Evolutionary conservation across 176 grass and related monocot genomes (phyloP).

Genomic region (Lolium multiflorum): DNA sequence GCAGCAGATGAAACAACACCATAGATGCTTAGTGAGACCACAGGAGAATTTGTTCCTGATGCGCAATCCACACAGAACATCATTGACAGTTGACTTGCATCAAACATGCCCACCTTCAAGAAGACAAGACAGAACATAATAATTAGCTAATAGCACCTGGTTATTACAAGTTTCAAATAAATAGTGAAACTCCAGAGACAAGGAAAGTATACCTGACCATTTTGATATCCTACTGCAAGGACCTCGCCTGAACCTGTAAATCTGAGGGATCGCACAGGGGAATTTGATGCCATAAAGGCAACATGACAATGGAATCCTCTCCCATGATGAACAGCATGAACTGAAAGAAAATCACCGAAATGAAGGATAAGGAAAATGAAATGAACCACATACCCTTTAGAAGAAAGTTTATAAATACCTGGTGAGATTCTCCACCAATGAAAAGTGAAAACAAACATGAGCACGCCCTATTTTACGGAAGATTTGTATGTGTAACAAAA

Average conservation of each 20-base stretch:
- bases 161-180: slow-evolving; percentile 35
- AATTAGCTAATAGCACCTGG: slow-evolving; percentile 19
- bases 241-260: slow-evolving; percentile 62
- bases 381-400: neutral
- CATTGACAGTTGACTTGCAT: slow-evolving; percentile 65
- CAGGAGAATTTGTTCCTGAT: slow-evolving; percentile 74
- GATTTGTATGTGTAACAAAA: neutral
- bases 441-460: slow-evolving; percentile 24
- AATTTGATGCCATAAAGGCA: slow-evolving; percentile 69
- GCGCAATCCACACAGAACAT: slow-evolving; percentile 69
- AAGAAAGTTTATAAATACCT: slow-evolving; percentile 31
- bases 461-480: slow-evolving; percentile 5
- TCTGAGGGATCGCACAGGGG: slow-evolving; percentile 54
- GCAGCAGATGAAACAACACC: slow-evolving; percentile 24
- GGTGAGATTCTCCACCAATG: neutral
- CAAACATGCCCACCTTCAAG: slow-evolving; percentile 80
- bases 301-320: slow-evolving; percentile 78
- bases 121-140: slow-evolving; percentile 43
- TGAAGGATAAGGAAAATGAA: slow-evolving; percentile 38
- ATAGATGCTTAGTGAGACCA: slow-evolving; percentile 58
- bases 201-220: slow-evolving; percentile 76
- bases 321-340: slow-evolving; percentile 68
- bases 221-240: slow-evolving; percentile 76
- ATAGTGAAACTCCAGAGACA: slow-evolving; percentile 22
- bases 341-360: slow-evolving; percentile 45